These are phyloP conservation scores for Lipomyces japonicus DNA, from an alignment of 805 yeast genomes.

Conservation along the genomic window DNA sequence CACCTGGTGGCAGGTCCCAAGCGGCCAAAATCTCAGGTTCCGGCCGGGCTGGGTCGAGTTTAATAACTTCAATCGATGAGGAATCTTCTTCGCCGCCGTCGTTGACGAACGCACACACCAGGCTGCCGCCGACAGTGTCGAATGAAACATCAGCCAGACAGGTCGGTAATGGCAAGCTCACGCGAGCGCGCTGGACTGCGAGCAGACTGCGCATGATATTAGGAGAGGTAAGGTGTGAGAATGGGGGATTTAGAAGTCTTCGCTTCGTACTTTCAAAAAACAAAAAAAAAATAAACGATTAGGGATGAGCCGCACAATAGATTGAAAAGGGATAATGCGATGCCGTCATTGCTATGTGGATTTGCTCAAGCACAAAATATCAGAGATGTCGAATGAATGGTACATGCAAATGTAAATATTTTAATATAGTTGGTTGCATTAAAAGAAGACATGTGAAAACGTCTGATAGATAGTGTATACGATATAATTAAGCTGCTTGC, in stretches of 20 bases:
- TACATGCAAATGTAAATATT: background rate
- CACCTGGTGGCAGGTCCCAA: constrained; percentile 40
- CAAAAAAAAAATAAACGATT: too few relatives aligned
- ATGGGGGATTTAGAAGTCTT: too few relatives aligned
- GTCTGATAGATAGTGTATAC: background rate
- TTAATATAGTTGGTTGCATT: background rate
- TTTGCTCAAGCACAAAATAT: background rate
- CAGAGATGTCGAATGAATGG: background rate
- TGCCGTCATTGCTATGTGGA: too few relatives aligned
- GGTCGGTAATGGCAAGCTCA: constrained; percentile 59
- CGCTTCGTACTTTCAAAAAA: too few relatives aligned
- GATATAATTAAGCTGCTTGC: background rate
- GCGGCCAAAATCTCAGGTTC: constrained; percentile 61
- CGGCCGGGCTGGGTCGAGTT: too few relatives aligned
- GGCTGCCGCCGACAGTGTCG: constrained; percentile 69
- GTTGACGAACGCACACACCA: constrained; percentile 64
- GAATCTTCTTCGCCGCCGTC: too few relatives aligned
- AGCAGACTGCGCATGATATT: constrained; percentile 22
- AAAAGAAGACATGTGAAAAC: background rate
- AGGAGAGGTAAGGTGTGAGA: too few relatives aligned
- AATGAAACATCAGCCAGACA: constrained; percentile 55
- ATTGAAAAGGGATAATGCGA: too few relatives aligned
- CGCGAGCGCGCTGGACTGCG: constrained; percentile 21
- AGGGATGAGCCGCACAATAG: too few relatives aligned
- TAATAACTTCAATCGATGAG: too few relatives aligned